These are phyloP conservation scores for Penicillium sp. DNA, from an alignment of 2,329 filamentous ascomycete species.

Conservation along the genomic window DNA sequence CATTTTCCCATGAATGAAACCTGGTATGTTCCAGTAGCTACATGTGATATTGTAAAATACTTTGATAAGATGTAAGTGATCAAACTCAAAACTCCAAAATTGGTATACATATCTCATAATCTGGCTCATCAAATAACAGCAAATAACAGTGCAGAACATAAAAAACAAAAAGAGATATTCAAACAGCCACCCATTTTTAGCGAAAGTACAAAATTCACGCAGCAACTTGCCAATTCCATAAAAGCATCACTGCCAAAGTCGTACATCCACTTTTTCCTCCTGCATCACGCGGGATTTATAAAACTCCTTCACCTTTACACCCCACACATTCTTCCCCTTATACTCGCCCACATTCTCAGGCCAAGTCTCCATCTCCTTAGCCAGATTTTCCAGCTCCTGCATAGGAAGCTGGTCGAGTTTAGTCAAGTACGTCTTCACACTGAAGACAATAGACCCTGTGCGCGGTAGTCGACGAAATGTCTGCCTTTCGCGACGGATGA, in stretches of 20 bases:
- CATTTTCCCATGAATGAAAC: not conserved
- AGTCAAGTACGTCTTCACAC: conserved; percentile 47
- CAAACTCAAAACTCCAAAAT: no score
- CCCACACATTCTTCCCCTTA: conserved; percentile 46
- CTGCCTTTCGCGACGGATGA: conserved; percentile 49
- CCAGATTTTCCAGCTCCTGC: conserved; percentile 41
- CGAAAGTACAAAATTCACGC: conserved; percentile 16
- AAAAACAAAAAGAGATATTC: conserved; percentile 15
- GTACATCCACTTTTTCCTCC: conserved; percentile 8
- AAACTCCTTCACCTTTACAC: conserved; percentile 35
- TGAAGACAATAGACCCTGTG: conserved; percentile 47
- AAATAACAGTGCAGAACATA: not conserved
- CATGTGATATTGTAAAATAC: no score
- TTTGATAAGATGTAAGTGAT: no score
- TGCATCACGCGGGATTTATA: conserved; percentile 21
- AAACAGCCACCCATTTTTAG: conserved; percentile 26
- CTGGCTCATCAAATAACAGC: not conserved
- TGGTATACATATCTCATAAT: not conserved
- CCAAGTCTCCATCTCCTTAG: conserved; percentile 45
- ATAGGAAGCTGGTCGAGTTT: conserved; percentile 39
- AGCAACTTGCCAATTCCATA: not conserved
- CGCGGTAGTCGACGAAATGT: conserved; percentile 47
- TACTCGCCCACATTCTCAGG: conserved; percentile 44
- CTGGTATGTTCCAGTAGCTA: not conserved
- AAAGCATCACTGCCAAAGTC: conserved; percentile 3